A percentile compares a stretch with the other conserved stretches of the same genome.
Evolutionary conservation across 331 rosid species (phyloP).

Genomic region (Malus hybrid): DNA sequence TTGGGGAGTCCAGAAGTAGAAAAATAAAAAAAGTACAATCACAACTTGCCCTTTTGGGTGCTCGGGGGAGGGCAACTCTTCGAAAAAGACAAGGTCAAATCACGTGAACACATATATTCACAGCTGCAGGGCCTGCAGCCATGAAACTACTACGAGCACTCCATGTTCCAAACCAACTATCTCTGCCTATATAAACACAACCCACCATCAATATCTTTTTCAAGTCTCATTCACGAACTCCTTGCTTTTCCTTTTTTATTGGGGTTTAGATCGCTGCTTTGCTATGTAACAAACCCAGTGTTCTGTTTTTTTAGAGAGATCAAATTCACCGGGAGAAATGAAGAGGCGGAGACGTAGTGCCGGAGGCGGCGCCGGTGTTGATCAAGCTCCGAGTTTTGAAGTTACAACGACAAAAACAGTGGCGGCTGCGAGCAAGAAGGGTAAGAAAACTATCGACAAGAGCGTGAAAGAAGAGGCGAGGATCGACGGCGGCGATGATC

Average conservation of each 20-base stretch:
- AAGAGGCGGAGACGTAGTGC: constrained; percentile 40
- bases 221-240: constrained; percentile 11
- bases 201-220: neutral
- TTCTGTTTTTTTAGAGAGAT: neutral
- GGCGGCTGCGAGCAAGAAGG: constrained; percentile 26
- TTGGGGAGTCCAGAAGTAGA: neutral
- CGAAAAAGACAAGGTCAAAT: neutral
- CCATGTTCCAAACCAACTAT: neutral
- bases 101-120: constrained; percentile 13
- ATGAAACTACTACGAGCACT: neutral
- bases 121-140: neutral
- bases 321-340: constrained; percentile 9
- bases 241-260: neutral
- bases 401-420: constrained; percentile 10
- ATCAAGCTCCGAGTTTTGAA: constrained; percentile 23
- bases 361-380: neutral
- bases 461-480: neutral
- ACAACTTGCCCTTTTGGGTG: too few species aligned
- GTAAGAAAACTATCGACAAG: constrained; percentile 26
- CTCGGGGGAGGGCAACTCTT: neutral
- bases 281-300: neutral
- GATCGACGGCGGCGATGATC: neutral
- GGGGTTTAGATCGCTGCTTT: neutral
- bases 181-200: neutral
- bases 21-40: neutral